Conservation (phyloP, 1,139 yeast genomes). For the Suhomyces atakaporum region DNA sequence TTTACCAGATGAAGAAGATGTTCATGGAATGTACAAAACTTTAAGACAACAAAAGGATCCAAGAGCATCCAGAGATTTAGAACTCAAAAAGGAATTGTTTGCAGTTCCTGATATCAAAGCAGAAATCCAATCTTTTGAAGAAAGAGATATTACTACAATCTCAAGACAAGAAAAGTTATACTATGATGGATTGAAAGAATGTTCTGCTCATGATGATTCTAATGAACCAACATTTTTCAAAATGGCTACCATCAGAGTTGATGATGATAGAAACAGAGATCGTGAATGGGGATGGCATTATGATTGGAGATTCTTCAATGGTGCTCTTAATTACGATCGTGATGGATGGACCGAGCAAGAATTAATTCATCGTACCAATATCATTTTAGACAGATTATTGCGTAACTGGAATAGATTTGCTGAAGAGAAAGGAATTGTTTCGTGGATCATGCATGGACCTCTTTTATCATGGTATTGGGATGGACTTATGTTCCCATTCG, state of each 20-base stretch:
- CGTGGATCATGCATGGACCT: conserved; percentile 27
- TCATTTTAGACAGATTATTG: conserved; percentile 34
- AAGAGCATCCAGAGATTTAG: conserved; percentile 20
- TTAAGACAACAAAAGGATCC: conserved; percentile 19
- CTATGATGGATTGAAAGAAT: conserved; percentile 17
- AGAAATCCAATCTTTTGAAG: conserved; percentile 23
- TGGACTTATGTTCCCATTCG: conserved; percentile 26
- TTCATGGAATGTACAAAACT: conserved; percentile 25
- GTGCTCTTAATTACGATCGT: conserved; percentile 20
- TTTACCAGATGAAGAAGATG: conserved; percentile 24
- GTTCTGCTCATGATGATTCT: conserved; percentile 13
- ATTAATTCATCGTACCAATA: conserved; percentile 19
- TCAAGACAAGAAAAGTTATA: conserved; percentile 13
- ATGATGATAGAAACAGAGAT: conserved; percentile 18
- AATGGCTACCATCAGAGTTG: conserved; percentile 19
- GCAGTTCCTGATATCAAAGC: conserved; percentile 22
- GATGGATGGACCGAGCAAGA: conserved; percentile 21
- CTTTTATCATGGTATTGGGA: conserved; percentile 27
- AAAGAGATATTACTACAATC: conserved; percentile 10
- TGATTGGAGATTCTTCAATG: conserved; percentile 25
- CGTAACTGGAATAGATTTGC: conserved; percentile 40
- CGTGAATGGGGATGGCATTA: conserved; percentile 35
- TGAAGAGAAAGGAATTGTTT: conserved; percentile 35
- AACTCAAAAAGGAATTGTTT: conserved; percentile 24
- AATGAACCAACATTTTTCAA: conserved; percentile 23